A percentile compares a stretch with the other conserved stretches of the same genome.
These are phyloP conservation scores for Neofusicoccum kwambonambiense DNA, from an alignment of 2,329 filamentous ascomycete genomes.

Conservation along the genomic window DNA sequence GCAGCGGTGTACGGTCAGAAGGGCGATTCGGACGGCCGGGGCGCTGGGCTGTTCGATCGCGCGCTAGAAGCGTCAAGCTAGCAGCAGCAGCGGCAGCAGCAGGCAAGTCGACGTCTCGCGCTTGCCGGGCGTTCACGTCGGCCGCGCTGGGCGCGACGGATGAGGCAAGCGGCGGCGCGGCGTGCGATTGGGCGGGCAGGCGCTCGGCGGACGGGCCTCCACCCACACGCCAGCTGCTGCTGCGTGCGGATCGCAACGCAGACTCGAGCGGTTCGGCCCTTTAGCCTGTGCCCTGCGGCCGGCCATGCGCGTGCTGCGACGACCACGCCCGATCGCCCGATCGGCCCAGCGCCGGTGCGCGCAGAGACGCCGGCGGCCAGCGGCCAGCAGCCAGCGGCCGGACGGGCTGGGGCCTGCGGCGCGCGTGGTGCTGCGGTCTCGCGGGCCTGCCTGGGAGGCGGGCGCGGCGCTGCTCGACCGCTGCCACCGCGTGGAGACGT, in stretches of 20 bases:
- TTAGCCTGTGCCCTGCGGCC: slow-evolving; percentile 1
- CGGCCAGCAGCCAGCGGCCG: too few relatives aligned
- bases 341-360: not conserved
- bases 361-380: not conserved
- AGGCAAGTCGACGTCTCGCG: not conserved
- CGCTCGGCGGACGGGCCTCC: not conserved
- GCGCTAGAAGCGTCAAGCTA: not conserved
- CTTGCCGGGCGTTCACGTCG: not conserved
- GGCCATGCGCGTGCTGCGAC: not conserved
- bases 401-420: too few relatives aligned
- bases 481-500: not conserved
- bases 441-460: too few relatives aligned
- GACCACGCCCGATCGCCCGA: too few relatives aligned
- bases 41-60: not conserved
- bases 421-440: too few relatives aligned
- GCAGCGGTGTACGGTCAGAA: slow-evolving; percentile 10
- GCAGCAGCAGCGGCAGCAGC: not conserved
- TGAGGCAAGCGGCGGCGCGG: not conserved
- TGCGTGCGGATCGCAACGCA: not conserved
- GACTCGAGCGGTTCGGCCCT: slow-evolving; percentile 2
- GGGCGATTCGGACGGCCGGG: not conserved
- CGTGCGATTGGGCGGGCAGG: not conserved
- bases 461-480: not conserved
- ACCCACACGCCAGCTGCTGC: not conserved
- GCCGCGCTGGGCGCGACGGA: not conserved